Evolutionary conservation across 306 rosid genomes (phyloP), one percentile per base, ranked within the genome.

Genomic region (Trichosanthes truncata): DNA sequence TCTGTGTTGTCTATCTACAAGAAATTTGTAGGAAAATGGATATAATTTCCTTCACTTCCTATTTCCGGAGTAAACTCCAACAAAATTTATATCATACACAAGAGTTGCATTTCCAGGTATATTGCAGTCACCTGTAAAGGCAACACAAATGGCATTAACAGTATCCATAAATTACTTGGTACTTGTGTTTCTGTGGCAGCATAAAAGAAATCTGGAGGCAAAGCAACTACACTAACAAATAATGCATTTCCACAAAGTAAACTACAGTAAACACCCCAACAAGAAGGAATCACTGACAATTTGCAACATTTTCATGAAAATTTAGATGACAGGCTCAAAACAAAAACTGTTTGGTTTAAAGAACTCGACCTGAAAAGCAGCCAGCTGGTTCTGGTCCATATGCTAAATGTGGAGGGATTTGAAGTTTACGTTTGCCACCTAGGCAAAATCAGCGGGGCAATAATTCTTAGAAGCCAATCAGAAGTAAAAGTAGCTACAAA

Each of bases 351-450:
- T 69, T 63, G 61, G 25, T 83, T 41, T 43, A 23, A 77, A 43
- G 63, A 84, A 78, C 41, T 79, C 67, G 83, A 93, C 99, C 98
- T 87, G 96, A 89, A 86, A 93, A 96, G 85, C 98, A 96, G 21
- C 98, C 97, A 1, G 91, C 99, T 74, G 99, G 99, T 87, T 96
- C 99, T 72, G 99, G 98, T 33, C 99, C 99, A 85, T 95, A 95
- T 26, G 97, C 98, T 78, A 95, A 93, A 41, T 84, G 73, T 18
- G 99, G 94, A 79, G 99, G 98, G 86, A 96, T 91, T 76, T 31
- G 78, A 73, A 96, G 92, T 80, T 93, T 90, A 78, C 94, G 92
- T 86, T 91, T 90, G 56, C 99, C 98, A 56, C 99, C 99, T 93
- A 84, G 20, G 23, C 33, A 79, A 81, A 81, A 84, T 65, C 14